Conservation (phyloP, 345 rosid genomes). For the Syzygium grande region DNA sequence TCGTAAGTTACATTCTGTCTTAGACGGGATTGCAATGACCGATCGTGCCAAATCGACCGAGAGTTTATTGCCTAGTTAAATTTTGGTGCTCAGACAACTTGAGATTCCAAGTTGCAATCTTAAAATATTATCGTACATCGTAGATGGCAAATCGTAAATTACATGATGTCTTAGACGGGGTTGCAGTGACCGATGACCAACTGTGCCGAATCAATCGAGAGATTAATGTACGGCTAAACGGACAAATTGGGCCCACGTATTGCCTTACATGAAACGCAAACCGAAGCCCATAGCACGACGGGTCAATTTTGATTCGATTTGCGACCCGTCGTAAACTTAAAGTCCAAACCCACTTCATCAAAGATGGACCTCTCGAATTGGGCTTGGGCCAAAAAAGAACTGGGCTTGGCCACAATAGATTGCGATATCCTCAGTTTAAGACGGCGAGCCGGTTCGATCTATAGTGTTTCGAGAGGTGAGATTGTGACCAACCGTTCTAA, state of each 20-base stretch:
- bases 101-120: background rate
- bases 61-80: background rate
- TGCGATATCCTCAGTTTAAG: background rate
- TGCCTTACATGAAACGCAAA: background rate
- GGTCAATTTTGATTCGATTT: background rate
- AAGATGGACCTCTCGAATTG: background rate
- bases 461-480: background rate
- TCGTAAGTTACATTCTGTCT: too few species aligned
- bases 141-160: background rate
- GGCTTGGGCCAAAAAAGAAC: background rate
- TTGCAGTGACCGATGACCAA: too few species aligned
- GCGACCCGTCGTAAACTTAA: background rate
- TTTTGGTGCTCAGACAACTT: background rate
- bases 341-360: background rate
- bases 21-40: too few species aligned
- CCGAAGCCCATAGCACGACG: background rate
- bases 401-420: background rate
- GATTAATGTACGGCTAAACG: background rate
- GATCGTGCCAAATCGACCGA: too few species aligned
- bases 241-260: background rate
- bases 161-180: background rate
- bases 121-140: background rate
- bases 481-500: background rate
- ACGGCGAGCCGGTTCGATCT: background rate
- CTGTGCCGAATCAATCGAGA: background rate